Base-by-base conservation (phyloP, 2,329 filamentous ascomycete genomes). In the Colletotrichum spinosum region DNA sequence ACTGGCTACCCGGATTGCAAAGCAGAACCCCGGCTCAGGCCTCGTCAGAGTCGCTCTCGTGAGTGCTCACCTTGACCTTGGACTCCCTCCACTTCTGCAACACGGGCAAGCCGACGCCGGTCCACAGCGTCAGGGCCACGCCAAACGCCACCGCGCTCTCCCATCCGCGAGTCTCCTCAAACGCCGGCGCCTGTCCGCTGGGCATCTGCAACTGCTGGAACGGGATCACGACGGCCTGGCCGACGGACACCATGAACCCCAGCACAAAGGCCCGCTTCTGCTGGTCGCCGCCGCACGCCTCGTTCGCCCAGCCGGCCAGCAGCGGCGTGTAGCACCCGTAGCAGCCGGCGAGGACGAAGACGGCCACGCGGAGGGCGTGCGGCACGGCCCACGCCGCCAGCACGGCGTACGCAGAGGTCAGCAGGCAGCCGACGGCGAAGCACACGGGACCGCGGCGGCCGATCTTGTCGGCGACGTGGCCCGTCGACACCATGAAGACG, bases 291-390 rank as follows among this genome's bases (percentile, higher is more conserved):
- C 77, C 79, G 52, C 79, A 80, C 1, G 76, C 70, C 62, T 78
- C 75, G 63, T 81, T 81, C 1, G 74, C 68, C 79, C 79, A 81
- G 0, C 77, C 77, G 0, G 78, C 78, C 1, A 81, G 70, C 8
- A 81, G 69, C 3, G 79, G 79, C 1, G 78, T 80, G 69, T 74
- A 80, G 57, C 77, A 80, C 35, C 79, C 79, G 60, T 81, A 80
- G 50, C 73, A 77, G 11, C 80, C 79, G 2, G 71, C 70, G 6
- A 80, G 69, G 52, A 81, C 77, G 52, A 80, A 81, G 2, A 71
- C 77, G 1, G 75, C 75, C 75, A 81, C 78, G 6, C 74, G 72
- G 6, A 81, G 69, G 33, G 63, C 61, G 54, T 79, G 76, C 0
- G 79, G 73, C 0, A 79, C 76, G 7, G 73, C 62, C 80, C 80